A percentile compares a stretch with the other conserved stretches of the same genome.
These are phyloP conservation scores for Novakomyces olei DNA, from an alignment of 805 yeast genomes.

Conservation along the genomic window DNA sequence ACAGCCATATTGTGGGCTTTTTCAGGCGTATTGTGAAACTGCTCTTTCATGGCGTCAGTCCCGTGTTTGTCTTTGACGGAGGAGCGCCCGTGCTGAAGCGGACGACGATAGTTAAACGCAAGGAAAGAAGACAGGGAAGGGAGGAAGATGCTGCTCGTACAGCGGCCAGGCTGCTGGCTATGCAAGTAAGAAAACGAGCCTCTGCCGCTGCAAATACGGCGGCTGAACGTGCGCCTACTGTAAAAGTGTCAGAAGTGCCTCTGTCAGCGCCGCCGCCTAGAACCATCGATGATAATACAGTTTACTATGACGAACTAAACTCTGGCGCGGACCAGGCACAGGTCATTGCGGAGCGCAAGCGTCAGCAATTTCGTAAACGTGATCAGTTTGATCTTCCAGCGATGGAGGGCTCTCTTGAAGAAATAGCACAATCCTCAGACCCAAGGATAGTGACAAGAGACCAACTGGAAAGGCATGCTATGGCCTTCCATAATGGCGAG, in stretches of 20 bases:
- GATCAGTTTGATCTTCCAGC: slow-evolving; percentile 81
- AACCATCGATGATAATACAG: slow-evolving; percentile 11
- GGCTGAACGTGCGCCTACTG: slow-evolving; percentile 8
- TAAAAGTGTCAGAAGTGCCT: neutral
- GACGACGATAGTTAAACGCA: slow-evolving; percentile 49
- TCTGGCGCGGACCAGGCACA: slow-evolving; percentile 12
- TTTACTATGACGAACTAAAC: slow-evolving; percentile 19
- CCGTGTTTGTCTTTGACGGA: slow-evolving; percentile 88
- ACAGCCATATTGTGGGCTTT: slow-evolving; percentile 86
- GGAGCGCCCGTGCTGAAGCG: slow-evolving; percentile 73
- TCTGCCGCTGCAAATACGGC: neutral
- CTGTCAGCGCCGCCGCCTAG: neutral
- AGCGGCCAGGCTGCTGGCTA: slow-evolving; percentile 59
- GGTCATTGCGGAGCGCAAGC: slow-evolving; percentile 1
- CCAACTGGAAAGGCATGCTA: slow-evolving; percentile 41
- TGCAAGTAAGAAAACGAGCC: slow-evolving; percentile 13
- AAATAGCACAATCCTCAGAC: slow-evolving; percentile 27
- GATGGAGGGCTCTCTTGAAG: slow-evolving; percentile 20
- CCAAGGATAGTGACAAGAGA: slow-evolving; percentile 51
- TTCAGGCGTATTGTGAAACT: slow-evolving; percentile 82
- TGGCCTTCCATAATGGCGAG: slow-evolving; percentile 34
- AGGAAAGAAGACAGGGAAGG: slow-evolving; percentile 52
- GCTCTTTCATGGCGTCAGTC: slow-evolving; percentile 63
- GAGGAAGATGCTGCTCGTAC: slow-evolving; percentile 46
- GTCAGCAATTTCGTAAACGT: slow-evolving; percentile 23